These are phyloP conservation scores for Fusarium tanahbumbuense DNA, from an alignment of 2,329 filamentous ascomycete genomes.

Conservation along the genomic window DNA sequence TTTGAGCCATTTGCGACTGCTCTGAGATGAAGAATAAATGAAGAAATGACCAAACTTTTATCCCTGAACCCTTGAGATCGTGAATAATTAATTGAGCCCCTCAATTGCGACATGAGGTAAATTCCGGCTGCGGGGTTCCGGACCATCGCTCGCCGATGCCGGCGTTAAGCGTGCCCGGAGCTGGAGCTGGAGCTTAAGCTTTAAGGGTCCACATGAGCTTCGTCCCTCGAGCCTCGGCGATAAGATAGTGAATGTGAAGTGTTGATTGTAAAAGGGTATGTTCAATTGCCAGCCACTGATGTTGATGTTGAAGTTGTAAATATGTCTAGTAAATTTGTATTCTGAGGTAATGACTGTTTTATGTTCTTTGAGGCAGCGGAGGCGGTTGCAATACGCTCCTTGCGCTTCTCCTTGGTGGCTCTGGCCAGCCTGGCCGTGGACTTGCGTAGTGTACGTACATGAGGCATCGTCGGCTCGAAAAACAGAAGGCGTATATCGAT, in stretches of 20 bases:
- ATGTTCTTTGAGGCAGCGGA: no score
- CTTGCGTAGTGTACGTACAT: no score
- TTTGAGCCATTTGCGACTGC: conserved; percentile 38
- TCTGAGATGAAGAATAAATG: conserved; percentile 40
- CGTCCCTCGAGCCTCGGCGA: neutral
- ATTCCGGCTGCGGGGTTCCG: conserved; percentile 24
- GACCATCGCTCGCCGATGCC: conserved; percentile 35
- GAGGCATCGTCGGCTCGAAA: no score
- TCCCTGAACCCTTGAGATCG: no score
- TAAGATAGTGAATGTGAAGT: neutral
- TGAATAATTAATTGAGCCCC: neutral
- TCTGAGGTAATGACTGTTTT: no score
- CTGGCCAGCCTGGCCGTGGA: no score
- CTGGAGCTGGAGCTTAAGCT: neutral
- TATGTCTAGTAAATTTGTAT: no score
- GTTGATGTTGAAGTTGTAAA: neutral
- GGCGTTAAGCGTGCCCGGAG: neutral
- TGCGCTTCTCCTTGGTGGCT: no score
- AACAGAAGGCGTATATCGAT: no score
- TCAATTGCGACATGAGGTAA: conserved; percentile 10
- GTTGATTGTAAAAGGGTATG: no score
- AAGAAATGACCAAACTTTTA: conserved; percentile 38
- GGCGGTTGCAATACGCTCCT: no score
- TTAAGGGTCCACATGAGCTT: conserved; percentile 25
- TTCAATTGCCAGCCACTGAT: neutral